These are phyloP conservation scores for Leishmania martiniquensis DNA, from an alignment of 208 protist genomes.

Conservation along the genomic window DNA sequence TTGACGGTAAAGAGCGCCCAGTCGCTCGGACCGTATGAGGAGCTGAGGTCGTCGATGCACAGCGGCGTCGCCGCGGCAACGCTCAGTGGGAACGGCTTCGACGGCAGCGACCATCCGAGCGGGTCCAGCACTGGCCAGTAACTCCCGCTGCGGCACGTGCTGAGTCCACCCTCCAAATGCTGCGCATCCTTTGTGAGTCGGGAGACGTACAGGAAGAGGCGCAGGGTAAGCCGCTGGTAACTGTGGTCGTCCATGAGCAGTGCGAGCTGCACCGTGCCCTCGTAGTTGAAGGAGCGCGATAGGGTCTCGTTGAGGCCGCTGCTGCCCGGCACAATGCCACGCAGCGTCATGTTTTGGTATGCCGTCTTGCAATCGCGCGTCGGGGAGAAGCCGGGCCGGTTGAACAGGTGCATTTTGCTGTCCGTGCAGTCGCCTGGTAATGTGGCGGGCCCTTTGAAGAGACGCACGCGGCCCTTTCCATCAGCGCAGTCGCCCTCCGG, in stretches of 20 bases:
- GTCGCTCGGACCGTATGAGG: constrained; percentile 78
- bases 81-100: constrained; percentile 61
- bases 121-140: constrained; percentile 88
- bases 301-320: constrained; percentile 38
- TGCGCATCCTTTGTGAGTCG: constrained; percentile 56
- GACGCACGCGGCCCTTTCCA: constrained; percentile 50
- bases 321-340: constrained; percentile 74
- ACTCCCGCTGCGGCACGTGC: constrained; percentile 66
- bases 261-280: constrained; percentile 60
- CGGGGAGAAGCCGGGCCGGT: constrained; percentile 72
- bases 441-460: constrained; percentile 76
- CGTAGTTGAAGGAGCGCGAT: constrained; percentile 57
- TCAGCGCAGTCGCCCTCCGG: constrained; percentile 64
- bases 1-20: constrained; percentile 79
- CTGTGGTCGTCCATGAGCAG: constrained; percentile 67
- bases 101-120: constrained; percentile 70
- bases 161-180: constrained; percentile 43
- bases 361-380: constrained; percentile 53
- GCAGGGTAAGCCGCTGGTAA: constrained; percentile 43
- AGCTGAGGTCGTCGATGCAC: constrained; percentile 75
- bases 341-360: constrained; percentile 86
- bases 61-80: constrained; percentile 32
- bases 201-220: constrained; percentile 72
- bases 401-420: constrained; percentile 65
- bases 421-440: constrained; percentile 37